Evolutionary conservation across 2,329 filamentous ascomycete species (phyloP).

Genomic region (Penicillium griseofulvum): DNA sequence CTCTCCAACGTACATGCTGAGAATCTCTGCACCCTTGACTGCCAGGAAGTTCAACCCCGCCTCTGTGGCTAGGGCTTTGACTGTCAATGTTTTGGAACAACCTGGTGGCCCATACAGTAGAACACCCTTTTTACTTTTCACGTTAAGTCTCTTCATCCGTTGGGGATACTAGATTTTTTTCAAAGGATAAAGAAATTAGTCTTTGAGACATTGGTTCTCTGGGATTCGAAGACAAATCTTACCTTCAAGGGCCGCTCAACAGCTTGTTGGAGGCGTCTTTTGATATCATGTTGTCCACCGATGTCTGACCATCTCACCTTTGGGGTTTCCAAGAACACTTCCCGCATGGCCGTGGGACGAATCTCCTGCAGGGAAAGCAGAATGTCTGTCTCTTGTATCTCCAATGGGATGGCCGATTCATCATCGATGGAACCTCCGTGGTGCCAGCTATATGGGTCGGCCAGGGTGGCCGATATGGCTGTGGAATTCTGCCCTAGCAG

Average conservation of each 20-base stretch:
- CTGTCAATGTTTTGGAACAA: conserved; percentile 90
- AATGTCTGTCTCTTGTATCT: conserved; percentile 38
- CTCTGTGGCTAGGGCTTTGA: conserved; percentile 87
- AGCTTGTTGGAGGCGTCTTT: conserved; percentile 61
- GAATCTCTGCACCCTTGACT: conserved; percentile 87
- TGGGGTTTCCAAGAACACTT: conserved; percentile 83
- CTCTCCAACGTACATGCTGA: conserved; percentile 97
- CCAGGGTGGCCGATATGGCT: background rate
- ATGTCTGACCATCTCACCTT: conserved; percentile 85
- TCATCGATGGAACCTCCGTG: conserved; percentile 3
- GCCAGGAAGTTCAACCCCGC: conserved; percentile 90
- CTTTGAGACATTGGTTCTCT: background rate
- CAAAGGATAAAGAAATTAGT: conserved; percentile 5
- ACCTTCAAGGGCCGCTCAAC: conserved; percentile 59
- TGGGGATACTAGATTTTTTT: conserved; percentile 45
- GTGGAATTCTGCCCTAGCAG: conserved; percentile 13
- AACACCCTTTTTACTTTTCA: conserved; percentile 72
- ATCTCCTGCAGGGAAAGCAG: conserved; percentile 62
- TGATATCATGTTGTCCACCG: conserved; percentile 76
- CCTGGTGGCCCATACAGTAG: conserved; percentile 90
- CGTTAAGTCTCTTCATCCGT: conserved; percentile 50
- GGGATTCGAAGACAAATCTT: conserved; percentile 8
- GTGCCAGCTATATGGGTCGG: background rate
- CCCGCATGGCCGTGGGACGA: conserved; percentile 82
- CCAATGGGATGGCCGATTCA: conserved; percentile 23